Percentiles rank a stretch among this genome's conserved stretches.
Evolutionary conservation across 495 filamentous ascomycete genomes (phyloP).

Genomic region (Alectoria sarmentosa): DNA sequence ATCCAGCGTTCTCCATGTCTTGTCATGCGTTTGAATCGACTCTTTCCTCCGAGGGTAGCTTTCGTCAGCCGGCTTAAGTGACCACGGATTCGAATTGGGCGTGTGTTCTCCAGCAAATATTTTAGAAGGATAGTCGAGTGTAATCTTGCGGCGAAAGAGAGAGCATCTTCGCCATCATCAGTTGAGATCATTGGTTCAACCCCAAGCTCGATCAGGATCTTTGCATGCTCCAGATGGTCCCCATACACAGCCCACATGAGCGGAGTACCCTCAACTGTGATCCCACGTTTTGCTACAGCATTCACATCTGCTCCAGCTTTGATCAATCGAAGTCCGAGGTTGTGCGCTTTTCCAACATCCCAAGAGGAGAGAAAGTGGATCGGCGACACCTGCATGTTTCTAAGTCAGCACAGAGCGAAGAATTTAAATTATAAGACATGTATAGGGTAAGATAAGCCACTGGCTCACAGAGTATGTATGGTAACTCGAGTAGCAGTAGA

Average conservation of each 20-base stretch:
- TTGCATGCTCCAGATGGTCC: constrained; percentile 23
- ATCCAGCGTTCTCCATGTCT: constrained; percentile 25
- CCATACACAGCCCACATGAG: constrained; percentile 29
- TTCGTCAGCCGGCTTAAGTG: constrained; percentile 19
- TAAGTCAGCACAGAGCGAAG: no score
- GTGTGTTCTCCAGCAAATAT: constrained; percentile 24
- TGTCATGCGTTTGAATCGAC: constrained; percentile 26
- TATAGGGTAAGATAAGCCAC: no score
- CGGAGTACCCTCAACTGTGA: constrained; percentile 27
- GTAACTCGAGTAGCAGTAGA: no score
- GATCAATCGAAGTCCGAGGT: constrained; percentile 25
- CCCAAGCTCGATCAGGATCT: constrained; percentile 25
- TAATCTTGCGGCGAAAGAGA: constrained; percentile 26
- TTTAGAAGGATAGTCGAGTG: constrained; percentile 24
- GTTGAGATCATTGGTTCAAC: constrained; percentile 22
- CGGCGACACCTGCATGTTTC: no score
- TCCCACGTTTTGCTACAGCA: constrained; percentile 24
- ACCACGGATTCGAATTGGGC: constrained; percentile 21
- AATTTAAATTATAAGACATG: no score
- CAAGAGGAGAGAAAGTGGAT: constrained; percentile 28
- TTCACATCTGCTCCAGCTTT: constrained; percentile 30
- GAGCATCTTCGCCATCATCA: constrained; percentile 23
- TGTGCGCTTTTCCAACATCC: constrained; percentile 20
- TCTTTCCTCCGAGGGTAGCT: constrained; percentile 24
- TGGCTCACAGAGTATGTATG: no score